phyloP scores from a whole-genome alignment of 305 asterid species.

The Solanum aculeatissimum region DNA sequence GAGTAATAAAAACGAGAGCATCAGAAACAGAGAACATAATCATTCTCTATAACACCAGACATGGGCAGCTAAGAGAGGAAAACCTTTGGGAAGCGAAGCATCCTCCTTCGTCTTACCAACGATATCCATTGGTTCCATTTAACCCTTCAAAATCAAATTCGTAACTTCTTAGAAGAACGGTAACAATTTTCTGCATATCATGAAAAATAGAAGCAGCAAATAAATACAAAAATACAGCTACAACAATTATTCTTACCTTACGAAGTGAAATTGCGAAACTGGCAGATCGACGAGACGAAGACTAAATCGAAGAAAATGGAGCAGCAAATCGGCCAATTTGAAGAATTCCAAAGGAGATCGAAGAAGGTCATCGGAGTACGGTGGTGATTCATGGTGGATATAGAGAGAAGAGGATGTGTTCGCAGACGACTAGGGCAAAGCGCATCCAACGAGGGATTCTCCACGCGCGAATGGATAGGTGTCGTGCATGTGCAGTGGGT shows the following conservation, averaged over 20 bases:
- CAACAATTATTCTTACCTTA: neutral
- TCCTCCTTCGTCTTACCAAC: conserved; percentile 90
- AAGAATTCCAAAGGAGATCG: neutral
- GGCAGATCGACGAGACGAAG: neutral
- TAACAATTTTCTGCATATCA: neutral
- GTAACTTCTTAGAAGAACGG: neutral
- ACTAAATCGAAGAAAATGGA: too few species aligned
- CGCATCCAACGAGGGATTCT: conserved; percentile 19
- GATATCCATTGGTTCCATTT: conserved; percentile 90
- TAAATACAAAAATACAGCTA: neutral
- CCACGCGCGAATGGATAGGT: conserved; percentile 29
- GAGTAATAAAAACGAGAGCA: neutral
- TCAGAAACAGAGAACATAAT: neutral
- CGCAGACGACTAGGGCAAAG: conserved; percentile 46
- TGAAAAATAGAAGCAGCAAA: neutral
- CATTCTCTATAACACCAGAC: neutral
- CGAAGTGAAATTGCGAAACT: neutral
- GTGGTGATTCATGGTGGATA: conserved; percentile 33
- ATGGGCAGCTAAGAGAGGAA: neutral
- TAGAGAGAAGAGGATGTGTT: conserved; percentile 14
- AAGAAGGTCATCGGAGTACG: conserved; percentile 35
- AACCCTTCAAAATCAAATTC: conserved; percentile 18
- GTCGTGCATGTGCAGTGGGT: neutral
- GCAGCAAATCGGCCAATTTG: conserved; percentile 11
- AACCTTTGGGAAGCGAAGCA: conserved; percentile 95